Evolutionary conservation across 2,329 filamentous ascomycete genomes (phyloP).

Genomic region (Coniochaeta hoffmannii): DNA sequence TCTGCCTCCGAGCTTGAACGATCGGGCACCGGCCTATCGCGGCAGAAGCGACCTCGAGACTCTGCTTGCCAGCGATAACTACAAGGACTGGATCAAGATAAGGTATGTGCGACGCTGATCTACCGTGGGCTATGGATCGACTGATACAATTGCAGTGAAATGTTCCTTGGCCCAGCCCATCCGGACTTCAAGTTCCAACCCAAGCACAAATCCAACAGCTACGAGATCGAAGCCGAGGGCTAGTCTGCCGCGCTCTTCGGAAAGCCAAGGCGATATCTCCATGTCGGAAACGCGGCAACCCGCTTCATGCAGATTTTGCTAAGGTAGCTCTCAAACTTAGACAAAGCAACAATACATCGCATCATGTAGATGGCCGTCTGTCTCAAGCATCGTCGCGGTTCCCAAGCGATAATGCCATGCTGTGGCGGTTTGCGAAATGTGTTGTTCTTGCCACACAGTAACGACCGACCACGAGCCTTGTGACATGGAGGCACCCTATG

Average conservation of each 20-base stretch:
- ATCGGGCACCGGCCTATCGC: slow-evolving; percentile 75
- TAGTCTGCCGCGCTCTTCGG: slow-evolving; percentile 4
- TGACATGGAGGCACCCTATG: background rate
- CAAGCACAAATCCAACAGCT: slow-evolving; percentile 94
- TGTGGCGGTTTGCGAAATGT: background rate
- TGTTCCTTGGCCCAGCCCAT: slow-evolving; percentile 91
- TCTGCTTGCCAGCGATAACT: slow-evolving; percentile 83
- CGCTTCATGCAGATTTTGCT: background rate
- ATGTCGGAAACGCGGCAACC: background rate
- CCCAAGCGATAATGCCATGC: background rate
- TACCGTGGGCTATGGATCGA: background rate
- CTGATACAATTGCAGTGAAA: slow-evolving; percentile 56
- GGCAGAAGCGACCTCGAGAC: slow-evolving; percentile 90
- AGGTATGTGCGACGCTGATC: slow-evolving; percentile 63
- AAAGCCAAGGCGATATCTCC: background rate
- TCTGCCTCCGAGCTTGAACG: slow-evolving; percentile 81
- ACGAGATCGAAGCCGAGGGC: slow-evolving; percentile 60
- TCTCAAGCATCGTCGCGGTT: background rate
- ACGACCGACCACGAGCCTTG: background rate
- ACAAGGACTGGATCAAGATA: slow-evolving; percentile 98
- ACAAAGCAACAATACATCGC: background rate
- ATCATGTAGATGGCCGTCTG: background rate
- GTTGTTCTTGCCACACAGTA: background rate
- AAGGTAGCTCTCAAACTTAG: background rate
- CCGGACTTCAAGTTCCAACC: slow-evolving; percentile 90